Evolutionary conservation across 306 rosid genomes (phyloP), one percentile per base, ranked within the genome.

Genomic region (Potentilla sterilis): DNA sequence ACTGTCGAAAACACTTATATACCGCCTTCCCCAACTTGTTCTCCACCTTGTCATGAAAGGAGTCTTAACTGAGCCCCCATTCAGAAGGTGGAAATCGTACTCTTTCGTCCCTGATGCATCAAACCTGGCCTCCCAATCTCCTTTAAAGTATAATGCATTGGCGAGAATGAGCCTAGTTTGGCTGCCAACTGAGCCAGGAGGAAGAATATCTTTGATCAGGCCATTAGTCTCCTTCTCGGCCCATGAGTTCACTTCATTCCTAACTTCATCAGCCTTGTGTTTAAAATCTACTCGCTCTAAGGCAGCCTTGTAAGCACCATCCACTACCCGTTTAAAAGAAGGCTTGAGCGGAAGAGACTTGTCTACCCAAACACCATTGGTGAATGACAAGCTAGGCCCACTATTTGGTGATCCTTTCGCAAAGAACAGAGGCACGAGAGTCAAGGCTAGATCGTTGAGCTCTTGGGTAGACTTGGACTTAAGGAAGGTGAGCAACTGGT

Each of bases 191-290:
- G 66, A 8, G 2, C 18, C 28, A 0, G 9, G 5, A 12, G 55
- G 47, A 51, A 79, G 69, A 49, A 75, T 19, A 3, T 48, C 10
- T 16, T 9, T 75, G 42, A 71, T 71, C 0, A 65, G 24, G 7
- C 81, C 86, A 14, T 51, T 79, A 32, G 78, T 75, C n/a, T 68
- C 78, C 38, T 71, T 79, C 55, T 71, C 40, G 5, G 43, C 68
- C 86, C 81, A 75, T n/a, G 72, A 22, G n/a, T 79, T 78, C 18
- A 82, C 82, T 70, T 82, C 59, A 11, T 13, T 15, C 70, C 38
- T 19, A 15, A 71, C 66, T 67, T 69, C 58, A 32, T 49, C 18
- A 2, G 59, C 61, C 79, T 82, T 55, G 22, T 19, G 35, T 32
- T 62, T 2, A 42, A 62, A 74, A 62, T 74, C 38, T 6, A 44